Base-by-base conservation (phyloP, 257 asterid genomes). In the Scutellaria galericulata region DNA sequence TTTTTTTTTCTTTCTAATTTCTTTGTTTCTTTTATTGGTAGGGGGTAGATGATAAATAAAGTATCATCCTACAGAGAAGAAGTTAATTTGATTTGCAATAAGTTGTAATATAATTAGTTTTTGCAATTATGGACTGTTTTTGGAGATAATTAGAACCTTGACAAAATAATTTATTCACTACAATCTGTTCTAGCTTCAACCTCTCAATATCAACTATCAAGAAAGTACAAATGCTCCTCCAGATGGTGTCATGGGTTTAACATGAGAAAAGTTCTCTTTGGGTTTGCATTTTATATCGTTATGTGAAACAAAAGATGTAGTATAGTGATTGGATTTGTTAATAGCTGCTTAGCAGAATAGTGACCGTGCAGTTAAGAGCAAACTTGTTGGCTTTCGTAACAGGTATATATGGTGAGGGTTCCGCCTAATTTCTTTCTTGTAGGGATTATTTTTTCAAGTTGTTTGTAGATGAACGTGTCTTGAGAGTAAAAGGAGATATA, bases 401-500 rank as follows among this genome's bases (percentile, higher is more conserved):
- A 55, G 53, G 7, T 4, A 31, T 6, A 37, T 69, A 35, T 56
- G 2, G 48, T 31, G 56, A 10, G 41, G 60, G 3, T 59, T 31
- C 42, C 15, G 6, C 50, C 44, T 41, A 11, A 53, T 13, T 31
- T 31, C 37, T 31, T 31, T 31, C 37, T 31, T 31, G 37, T 31
- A 31, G 4, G 3, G 37, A 31, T 27, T 31, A 31, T 31, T 24
- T 10, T 42, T 64, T 54, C 45, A n/a, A 55, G 37, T 18, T 40
- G 11, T 70, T 75, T 31, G 61, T 35, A 18, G 66, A 48, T 55
- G 59, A 31, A 47, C 14, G 68, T 11, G 10, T 18, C n/a, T 76
- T 51, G 5, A 52, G 54, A 53, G 53, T 53, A 14, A 37, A 18
- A 12, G 27, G 31, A 22, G 12, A 64, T 59, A n/a, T 58, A 22